Evolutionary conservation across 2,329 filamentous ascomycete species (phyloP).

Genomic region (Trichoderma brevicompactum): DNA sequence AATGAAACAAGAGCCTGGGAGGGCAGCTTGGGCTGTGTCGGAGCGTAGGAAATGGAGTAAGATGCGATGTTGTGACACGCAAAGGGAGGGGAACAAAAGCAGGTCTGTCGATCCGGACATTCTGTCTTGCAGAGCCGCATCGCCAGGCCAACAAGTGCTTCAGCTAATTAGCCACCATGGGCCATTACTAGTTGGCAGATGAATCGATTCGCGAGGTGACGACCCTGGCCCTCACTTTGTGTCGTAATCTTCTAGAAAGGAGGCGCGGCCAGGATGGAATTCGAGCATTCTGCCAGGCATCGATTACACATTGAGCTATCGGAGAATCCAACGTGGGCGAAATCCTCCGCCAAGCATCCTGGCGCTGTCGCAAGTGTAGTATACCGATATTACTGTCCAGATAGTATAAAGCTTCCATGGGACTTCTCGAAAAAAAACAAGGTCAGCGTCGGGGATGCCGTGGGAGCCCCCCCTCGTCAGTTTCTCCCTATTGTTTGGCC

Average conservation of each 20-base stretch:
- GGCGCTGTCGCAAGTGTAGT: neutral
- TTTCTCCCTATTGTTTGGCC: neutral
- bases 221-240: neutral
- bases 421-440: constrained; percentile 16
- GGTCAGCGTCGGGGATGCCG: constrained; percentile 21
- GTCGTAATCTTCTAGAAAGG: constrained; percentile 20
- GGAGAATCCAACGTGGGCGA: neutral
- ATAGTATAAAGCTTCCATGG: constrained; percentile 5
- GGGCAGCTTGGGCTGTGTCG: neutral
- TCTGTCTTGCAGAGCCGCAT: constrained; percentile 23
- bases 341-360: constrained; percentile 1
- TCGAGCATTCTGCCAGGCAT: neutral
- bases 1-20: neutral
- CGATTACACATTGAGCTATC: neutral
- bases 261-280: neutral
- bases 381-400: neutral
- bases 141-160: neutral
- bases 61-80: neutral
- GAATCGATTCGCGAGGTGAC: constrained; percentile 16
- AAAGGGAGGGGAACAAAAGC: neutral
- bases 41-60: neutral
- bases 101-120: neutral
- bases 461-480: neutral
- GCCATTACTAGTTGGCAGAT: neutral
- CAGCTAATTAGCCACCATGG: neutral